phyloP scores from a whole-genome alignment of 2,329 filamentous ascomycete genomes.

The Exophiala alcalophila region DNA sequence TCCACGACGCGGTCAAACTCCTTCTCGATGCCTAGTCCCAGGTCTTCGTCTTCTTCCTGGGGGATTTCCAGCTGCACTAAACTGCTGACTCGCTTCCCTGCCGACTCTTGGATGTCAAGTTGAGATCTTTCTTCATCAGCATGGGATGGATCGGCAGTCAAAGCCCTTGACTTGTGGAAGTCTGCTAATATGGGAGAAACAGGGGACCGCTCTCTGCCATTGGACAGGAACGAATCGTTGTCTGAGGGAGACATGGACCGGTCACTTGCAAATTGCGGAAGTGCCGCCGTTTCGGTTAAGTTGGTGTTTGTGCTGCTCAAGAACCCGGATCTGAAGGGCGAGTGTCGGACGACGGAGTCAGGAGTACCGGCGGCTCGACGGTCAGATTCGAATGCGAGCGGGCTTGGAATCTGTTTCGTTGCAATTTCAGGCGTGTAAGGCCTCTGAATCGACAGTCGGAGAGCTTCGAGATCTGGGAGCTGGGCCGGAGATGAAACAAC shows the following conservation, averaged over 20 bases:
- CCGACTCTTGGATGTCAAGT: not conserved
- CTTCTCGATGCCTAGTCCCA: slow-evolving; percentile 80
- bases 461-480: slow-evolving; percentile 38
- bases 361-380: slow-evolving; percentile 66
- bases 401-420: slow-evolving; percentile 30
- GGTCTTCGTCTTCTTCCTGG: slow-evolving; percentile 64
- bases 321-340: slow-evolving; percentile 45
- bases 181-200: slow-evolving; percentile 18
- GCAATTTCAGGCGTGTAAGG: slow-evolving; percentile 32
- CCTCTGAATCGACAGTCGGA: slow-evolving; percentile 41
- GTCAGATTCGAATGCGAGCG: slow-evolving; percentile 30
- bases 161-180: slow-evolving; percentile 9
- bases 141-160: not conserved
- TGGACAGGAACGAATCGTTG: slow-evolving; percentile 18
- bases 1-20: slow-evolving; percentile 96
- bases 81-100: slow-evolving; percentile 60
- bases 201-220: slow-evolving; percentile 18
- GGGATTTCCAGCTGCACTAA: slow-evolving; percentile 81
- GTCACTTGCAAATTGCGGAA: slow-evolving; percentile 36
- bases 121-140: slow-evolving; percentile 5
- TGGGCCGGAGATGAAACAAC: slow-evolving; percentile 28
- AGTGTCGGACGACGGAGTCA: slow-evolving; percentile 84
- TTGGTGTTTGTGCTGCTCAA: slow-evolving; percentile 34
- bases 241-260: slow-evolving; percentile 23
- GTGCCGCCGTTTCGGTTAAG: slow-evolving; percentile 70